Base-by-base conservation (phyloP, 768 basidiomycete genomes). In the Neoboletus subvelutipes region DNA sequence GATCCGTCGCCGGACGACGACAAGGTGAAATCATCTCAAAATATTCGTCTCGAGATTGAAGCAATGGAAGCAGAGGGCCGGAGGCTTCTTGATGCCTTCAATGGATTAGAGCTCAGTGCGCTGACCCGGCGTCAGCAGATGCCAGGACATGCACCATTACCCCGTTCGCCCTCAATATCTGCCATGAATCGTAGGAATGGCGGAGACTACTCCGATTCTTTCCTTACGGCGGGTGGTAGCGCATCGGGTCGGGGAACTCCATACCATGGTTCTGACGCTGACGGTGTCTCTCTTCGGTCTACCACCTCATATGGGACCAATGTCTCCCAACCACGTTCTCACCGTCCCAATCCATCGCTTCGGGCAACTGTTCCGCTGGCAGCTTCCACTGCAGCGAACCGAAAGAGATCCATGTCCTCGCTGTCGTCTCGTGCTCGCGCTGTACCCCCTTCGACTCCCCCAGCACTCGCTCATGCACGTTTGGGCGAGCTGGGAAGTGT, bases 11-110 rank as follows among this genome's bases (percentile, higher is more conserved):
- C 50, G 40, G 83, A 84, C 55, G 84, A 86, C 49, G 82, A 85
- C 2, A 77, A 75, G 50, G 71, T 83, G 54, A 80, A 82, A 56
- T 80, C 86, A n/a, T 78, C 82, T 56, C 77, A 80, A 59, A 79
- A 86, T 39, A 84, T 92, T 52, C 83, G 80, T 39, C 75, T 80
- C 45, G 86, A 91, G 63, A 87, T 92, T 42, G 74, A 79, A 56
- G 71, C 77, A 7, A 82, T 92, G 42, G 88, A 91, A 67, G 83
- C 84, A 33, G 90, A 92, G 67, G 83, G 81, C 7, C 78, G 80
- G 58, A 77, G 86, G 48, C 71, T 92, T 45, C 79, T 90, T 72
- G 90, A 92, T 65, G 88, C 89, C 4, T 92, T 92, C 69, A 88
- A 83, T 62, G 88, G 90, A 10, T 76, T 92, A 39, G 90, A 92